Evolutionary conservation across 1,284 basidiomycete species (phyloP), one percentile per base, ranked within the genome.

Genomic region (Ganoderma multipileum): DNA sequence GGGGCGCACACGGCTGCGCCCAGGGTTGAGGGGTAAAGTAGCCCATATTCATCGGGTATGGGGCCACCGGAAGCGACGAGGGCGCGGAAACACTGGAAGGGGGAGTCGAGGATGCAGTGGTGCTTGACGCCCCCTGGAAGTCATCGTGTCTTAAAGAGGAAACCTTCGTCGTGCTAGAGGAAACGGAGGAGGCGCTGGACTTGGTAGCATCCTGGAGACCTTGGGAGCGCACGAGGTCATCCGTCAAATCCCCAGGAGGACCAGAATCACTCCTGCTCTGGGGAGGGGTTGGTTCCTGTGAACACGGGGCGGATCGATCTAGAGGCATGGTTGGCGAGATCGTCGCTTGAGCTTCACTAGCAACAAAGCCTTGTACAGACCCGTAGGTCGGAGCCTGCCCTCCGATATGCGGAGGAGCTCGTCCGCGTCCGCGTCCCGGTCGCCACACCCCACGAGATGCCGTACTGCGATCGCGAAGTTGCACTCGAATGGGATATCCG

Each of bases 401-500:
- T 2, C 42, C 47, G 3, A 26, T 11, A 16, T 14, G 61, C 2
- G 59, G 52, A 16, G 36, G 16, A 20, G 23, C 30, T 7, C 65
- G 70, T 39, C 75, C 68, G 12, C 74, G 65, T 1, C 68, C 69
- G 42, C 74, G 75, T n/a, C 71, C 67, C 23, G 66, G 66, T 41
- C 71, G 76, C 73, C 76, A 79, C 2, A 73, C 69, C 44, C 73
- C 72, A 28, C 74, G 76, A 44, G 70, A 72, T 7, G 69, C 70
- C n/a, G 76, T 73, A 63, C 79, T 75, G 61, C 75, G 73, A 57
- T 82, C 81, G 30, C 82, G 79, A 16, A 83, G 66, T 61, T 93
- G 91, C 57, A 94, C 91, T 26, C 92, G 88, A 75, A 93, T 89
- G 7, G 87, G 83, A 55, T 90, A 88, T 26, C 91, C 91, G 65